phyloP scores from a whole-genome alignment of 2,329 filamentous ascomycete species.

The Pseudofabraea citricarpa region DNA sequence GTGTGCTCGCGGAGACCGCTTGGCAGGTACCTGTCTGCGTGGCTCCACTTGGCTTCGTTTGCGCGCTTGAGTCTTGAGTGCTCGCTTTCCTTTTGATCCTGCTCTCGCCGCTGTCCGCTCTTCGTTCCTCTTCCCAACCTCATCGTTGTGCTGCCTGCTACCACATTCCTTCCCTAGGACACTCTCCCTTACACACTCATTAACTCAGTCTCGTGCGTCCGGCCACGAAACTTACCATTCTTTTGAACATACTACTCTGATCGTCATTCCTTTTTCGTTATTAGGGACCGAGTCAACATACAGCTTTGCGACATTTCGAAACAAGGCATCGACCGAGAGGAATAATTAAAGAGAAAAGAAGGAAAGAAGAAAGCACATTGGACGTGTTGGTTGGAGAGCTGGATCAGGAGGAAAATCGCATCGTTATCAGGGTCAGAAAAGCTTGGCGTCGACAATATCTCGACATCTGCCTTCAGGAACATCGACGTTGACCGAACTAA shows the following conservation, averaged over 20 bases:
- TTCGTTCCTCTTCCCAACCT: constrained; percentile 1
- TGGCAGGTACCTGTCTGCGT: neutral
- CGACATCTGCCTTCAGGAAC: no score
- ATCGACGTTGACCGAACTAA: no score
- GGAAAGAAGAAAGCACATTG: no score
- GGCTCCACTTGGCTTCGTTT: neutral
- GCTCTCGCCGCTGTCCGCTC: neutral
- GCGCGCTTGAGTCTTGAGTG: neutral
- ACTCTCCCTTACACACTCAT: constrained; percentile 3
- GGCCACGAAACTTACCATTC: constrained; percentile 13
- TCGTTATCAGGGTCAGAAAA: no score
- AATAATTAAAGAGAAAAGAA: no score
- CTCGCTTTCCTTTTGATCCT: neutral
- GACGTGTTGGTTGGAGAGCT: no score
- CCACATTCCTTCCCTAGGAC: neutral
- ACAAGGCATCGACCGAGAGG: no score
- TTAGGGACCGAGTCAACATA: no score
- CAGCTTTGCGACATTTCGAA: no score
- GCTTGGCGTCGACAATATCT: no score
- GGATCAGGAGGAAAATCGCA: no score
- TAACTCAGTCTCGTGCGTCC: constrained; percentile 13
- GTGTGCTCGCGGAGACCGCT: neutral
- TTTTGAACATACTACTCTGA: constrained; percentile 8
- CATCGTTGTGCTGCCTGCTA: neutral
- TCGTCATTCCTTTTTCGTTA: constrained; percentile 1